Base-by-base conservation (phyloP, 164 flowering plant species). In the Chloranthus sessilifolius region DNA sequence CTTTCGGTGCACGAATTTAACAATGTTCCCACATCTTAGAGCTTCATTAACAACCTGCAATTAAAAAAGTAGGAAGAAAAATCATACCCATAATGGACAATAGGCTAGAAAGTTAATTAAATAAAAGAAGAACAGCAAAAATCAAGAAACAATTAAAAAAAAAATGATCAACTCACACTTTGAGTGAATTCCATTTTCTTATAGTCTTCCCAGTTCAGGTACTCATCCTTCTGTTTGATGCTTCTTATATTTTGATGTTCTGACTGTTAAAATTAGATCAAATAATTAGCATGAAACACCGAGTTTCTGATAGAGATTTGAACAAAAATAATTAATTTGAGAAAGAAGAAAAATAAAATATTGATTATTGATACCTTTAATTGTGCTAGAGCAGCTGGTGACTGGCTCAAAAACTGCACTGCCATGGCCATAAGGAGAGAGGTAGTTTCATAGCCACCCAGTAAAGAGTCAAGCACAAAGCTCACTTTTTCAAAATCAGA, bases 371-470 rank as follows among this genome's bases (percentile, higher is more conserved):
- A 40, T 38, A 81, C 88, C 79, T 69, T 79, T 30, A 79, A 52
- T 26, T 71, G 82, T 38, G 63, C 33, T 1, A 82, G 62, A 41
- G 77, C 81, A 43, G 50, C 6, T 16, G 79, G 76, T 8, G 78
- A 70, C 36, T 72, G 77, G 58, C 65, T 63, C 17, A 82, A 64
- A 54, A 79, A 74, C 46, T 69, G 70, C 2, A 82, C 85, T 25
- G 61, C 74, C 66, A 72, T 64, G 56, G 80, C 61, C 78, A 82
- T 61, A 31, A 79, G 56, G 48, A 75, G 63, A 30, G 85, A 79
- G 21, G 89, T 79, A 34, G 89, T 82, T 59, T 78, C 85, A 58
- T 82, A 76, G 48, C 89, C 85, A 67, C 85, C 85, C 53, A 82
- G 61, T 16, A 82, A 59, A 48, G 81, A 70, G 62, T 76, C 83